A percentile compares a stretch with the other conserved stretches of the same genome.
These are phyloP conservation scores for Picea sitchensis DNA, from an alignment of 75 land plant species.

Conservation along the genomic window DNA sequence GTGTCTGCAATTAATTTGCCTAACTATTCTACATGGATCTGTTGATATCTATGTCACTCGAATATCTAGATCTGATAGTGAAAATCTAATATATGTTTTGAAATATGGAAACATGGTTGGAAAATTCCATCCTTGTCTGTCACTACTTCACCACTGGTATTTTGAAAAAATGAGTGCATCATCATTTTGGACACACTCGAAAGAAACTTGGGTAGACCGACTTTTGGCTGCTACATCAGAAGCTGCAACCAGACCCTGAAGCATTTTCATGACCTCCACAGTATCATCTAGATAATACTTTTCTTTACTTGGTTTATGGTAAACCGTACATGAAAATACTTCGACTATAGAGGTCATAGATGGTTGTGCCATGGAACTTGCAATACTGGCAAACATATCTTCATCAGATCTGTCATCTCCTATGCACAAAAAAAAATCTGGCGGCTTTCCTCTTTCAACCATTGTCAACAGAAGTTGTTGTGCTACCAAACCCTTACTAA, in stretches of 20 bases:
- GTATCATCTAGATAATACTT: slow-evolving; percentile 72
- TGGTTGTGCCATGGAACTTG: slow-evolving; percentile 18
- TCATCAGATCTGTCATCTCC: slow-evolving; percentile 89
- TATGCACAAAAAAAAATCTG: slow-evolving; percentile 78
- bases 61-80: too few relatives aligned
- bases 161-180: too few relatives aligned
- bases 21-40: too few relatives aligned
- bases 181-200: too few relatives aligned
- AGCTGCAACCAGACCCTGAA: slow-evolving; percentile 32
- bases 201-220: background rate
- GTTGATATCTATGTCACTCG: too few relatives aligned
- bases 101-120: too few relatives aligned
- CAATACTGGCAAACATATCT: slow-evolving; percentile 79
- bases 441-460: slow-evolving; percentile 39
- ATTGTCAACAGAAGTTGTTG: slow-evolving; percentile 49
- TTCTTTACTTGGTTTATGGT: slow-evolving; percentile 58
- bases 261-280: slow-evolving; percentile 55
- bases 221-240: slow-evolving; percentile 13
- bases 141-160: too few relatives aligned
- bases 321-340: slow-evolving; percentile 60
- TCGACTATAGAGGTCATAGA: slow-evolving; percentile 34
- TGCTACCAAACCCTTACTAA: slow-evolving; percentile 69
- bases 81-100: too few relatives aligned
- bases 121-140: too few relatives aligned
- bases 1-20: too few relatives aligned